Evolutionary conservation across 2,329 filamentous ascomycete genomes (phyloP).

Genomic region (Pyrenochaeta sp.): DNA sequence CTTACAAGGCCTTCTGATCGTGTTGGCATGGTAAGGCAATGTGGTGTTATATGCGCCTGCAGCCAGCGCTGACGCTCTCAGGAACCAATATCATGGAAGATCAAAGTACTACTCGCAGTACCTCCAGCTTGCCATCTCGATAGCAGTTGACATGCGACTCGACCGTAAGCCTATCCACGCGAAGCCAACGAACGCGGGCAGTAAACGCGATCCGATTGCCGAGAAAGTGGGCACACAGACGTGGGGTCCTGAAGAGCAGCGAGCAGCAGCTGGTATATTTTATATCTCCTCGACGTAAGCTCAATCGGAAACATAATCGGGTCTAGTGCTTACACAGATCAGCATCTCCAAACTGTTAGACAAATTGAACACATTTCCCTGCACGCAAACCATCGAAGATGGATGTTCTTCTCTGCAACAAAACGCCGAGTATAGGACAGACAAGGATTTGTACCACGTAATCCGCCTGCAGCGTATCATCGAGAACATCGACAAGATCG

Average conservation of each 20-base stretch:
- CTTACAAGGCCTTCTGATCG: slow-evolving; percentile 38
- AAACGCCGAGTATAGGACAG: slow-evolving; percentile 43
- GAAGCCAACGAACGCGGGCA: slow-evolving; percentile 21
- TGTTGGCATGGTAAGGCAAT: slow-evolving; percentile 37
- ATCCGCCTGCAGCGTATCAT: slow-evolving; percentile 51
- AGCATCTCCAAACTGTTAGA: slow-evolving; percentile 50
- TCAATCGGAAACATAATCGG: neutral
- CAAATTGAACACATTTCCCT: slow-evolving; percentile 50
- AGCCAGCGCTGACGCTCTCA: slow-evolving; percentile 13
- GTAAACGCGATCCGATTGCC: slow-evolving; percentile 36
- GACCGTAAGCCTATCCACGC: slow-evolving; percentile 34
- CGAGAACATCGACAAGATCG: slow-evolving; percentile 48
- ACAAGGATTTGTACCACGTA: slow-evolving; percentile 48
- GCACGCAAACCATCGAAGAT: slow-evolving; percentile 48
- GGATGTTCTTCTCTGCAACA: slow-evolving; percentile 47
- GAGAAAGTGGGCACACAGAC: slow-evolving; percentile 18
- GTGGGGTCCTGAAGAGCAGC: slow-evolving; percentile 53
- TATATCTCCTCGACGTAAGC: slow-evolving; percentile 55
- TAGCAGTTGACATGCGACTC: slow-evolving; percentile 43
- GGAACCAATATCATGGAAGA: slow-evolving; percentile 43
- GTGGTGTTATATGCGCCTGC: neutral
- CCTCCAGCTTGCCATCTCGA: slow-evolving; percentile 40
- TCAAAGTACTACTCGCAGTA: slow-evolving; percentile 44
- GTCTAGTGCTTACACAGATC: slow-evolving; percentile 16
- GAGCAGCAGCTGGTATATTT: slow-evolving; percentile 56